Evolutionary conservation across 208 protist genomes (phyloP).

Genomic region (Leishmania aethiopica): DNA sequence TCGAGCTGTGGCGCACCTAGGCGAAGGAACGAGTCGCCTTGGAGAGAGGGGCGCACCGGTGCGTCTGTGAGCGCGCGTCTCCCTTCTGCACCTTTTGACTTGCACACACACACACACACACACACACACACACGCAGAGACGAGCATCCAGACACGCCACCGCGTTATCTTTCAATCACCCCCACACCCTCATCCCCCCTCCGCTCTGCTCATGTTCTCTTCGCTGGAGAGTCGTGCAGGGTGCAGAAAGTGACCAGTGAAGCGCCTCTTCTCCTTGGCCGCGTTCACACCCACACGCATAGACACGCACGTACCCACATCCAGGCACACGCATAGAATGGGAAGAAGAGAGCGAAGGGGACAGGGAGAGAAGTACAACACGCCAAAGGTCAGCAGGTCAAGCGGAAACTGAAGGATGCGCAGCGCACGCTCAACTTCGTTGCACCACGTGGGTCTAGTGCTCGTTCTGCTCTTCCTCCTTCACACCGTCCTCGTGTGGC

Average conservation of each 20-base stretch:
- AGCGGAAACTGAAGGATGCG: neutral
- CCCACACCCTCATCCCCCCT: neutral
- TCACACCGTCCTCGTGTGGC: too few relatives aligned
- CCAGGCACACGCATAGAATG: neutral
- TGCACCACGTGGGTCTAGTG: neutral
- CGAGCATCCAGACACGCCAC: neutral
- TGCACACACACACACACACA: neutral
- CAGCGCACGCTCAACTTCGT: neutral
- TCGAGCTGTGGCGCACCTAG: slow-evolving; percentile 43
- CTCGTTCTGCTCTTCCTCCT: neutral
- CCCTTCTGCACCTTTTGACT: neutral
- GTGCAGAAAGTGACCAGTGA: neutral
- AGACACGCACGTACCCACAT: neutral
- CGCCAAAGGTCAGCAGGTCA: neutral
- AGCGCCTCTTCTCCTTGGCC: neutral
- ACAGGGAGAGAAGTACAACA: neutral
- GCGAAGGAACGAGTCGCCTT: neutral
- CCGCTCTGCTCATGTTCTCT: neutral
- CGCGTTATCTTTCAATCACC: neutral
- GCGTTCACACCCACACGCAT: neutral
- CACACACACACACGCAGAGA: neutral
- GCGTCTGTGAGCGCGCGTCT: neutral
- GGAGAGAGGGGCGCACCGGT: neutral
- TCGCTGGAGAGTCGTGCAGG: neutral
- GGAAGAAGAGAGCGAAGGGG: too few relatives aligned